phyloP scores from a whole-genome alignment of 2,329 filamentous ascomycete species.

The Pyrenophora seminiperda region DNA sequence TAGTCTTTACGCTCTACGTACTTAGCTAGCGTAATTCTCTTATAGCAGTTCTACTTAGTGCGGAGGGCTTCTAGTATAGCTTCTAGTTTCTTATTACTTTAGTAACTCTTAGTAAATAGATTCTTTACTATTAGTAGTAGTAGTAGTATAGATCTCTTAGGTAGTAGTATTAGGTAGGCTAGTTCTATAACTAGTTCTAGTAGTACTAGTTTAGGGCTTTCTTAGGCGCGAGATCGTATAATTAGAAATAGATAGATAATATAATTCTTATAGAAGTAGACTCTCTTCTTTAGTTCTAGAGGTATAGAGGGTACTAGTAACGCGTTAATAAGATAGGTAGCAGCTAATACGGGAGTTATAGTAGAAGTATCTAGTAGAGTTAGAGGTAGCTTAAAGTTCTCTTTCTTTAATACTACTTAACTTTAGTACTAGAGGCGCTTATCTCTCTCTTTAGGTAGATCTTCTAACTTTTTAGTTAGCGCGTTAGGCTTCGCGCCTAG shows the following conservation, averaged over 20 bases:
- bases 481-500: not conserved
- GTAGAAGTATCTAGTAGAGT: too few relatives aligned
- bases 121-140: not conserved
- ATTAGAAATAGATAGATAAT: too few relatives aligned
- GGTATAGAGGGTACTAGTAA: too few relatives aligned
- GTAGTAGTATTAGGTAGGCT: not conserved
- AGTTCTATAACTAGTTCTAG: not conserved
- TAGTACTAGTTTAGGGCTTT: too few relatives aligned
- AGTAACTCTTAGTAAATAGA: not conserved
- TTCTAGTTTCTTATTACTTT: not conserved
- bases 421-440: too few relatives aligned
- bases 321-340: too few relatives aligned
- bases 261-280: too few relatives aligned
- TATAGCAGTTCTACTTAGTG: not conserved
- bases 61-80: not conserved
- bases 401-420: too few relatives aligned
- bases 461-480: not conserved
- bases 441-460: too few relatives aligned
- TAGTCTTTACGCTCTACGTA: not conserved
- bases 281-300: too few relatives aligned
- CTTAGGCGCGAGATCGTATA: too few relatives aligned
- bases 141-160: not conserved
- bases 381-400: not conserved
- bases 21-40: not conserved
- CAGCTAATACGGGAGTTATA: too few relatives aligned